Conservation (phyloP, 257 asterid genomes). For the Nicotiana tabacum region DNA sequence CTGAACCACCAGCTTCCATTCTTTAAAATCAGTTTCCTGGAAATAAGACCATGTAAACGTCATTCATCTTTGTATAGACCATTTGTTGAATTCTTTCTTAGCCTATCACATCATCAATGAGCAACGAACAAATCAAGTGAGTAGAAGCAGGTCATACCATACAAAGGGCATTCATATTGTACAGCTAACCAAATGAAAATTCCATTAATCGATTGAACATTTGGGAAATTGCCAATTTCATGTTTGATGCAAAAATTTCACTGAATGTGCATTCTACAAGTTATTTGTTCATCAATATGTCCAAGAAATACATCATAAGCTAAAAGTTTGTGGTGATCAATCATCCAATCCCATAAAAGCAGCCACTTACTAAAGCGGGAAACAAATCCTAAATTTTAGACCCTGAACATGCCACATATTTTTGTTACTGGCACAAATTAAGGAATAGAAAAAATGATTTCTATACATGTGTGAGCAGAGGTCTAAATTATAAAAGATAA, state of each 20-base stretch:
- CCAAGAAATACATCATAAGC: neutral
- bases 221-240: neutral
- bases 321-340: neutral
- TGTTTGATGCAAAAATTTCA: neutral
- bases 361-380: neutral
- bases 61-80: constrained; percentile 12
- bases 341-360: neutral
- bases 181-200: neutral
- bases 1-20: constrained; percentile 97
- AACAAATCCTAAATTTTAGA: neutral
- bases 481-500: neutral
- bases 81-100: neutral
- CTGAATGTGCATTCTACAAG: neutral
- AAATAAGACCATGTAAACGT: constrained; percentile 31
- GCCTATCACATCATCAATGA: neutral
- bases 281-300: neutral
- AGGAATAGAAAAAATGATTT: neutral
- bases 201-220: neutral
- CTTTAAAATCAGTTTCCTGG: constrained; percentile 96
- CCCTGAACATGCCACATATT: neutral
- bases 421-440: neutral
- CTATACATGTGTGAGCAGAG: neutral
- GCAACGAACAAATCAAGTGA: neutral
- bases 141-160: neutral
- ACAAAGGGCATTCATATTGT: neutral